Evolutionary conservation across 306 rosid species (phyloP), one percentile per base, ranked within the genome.

Genomic region (Castanea crenata): DNA sequence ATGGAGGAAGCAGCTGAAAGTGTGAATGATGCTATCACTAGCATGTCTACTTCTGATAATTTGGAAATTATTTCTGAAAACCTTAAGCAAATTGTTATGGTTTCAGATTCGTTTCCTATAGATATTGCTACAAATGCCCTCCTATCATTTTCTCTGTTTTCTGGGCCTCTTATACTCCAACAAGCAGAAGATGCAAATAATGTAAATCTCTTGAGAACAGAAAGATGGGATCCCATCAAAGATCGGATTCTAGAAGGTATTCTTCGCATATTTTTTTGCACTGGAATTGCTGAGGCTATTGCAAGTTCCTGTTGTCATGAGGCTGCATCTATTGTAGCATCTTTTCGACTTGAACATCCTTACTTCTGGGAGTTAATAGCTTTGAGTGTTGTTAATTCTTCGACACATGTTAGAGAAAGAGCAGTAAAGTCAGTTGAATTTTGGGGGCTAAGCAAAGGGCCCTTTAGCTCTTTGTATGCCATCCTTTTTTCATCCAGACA

Each of bases 361-460:
- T 84, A 82, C 73, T 91, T 95, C 71, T 95, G 99, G 99, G 91
- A 92, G 76, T 89, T 87, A 83, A 86, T 95, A 73, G 97, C 97
- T 82, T 89, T 85, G 73, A 70, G 73, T 81, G 97, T 89, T 57
- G 83, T 90, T 74, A 86, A 86, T 82, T 95, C 97, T 49, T 89
- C 98, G 23, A 73, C 87, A 67, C 84, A 78, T 67, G 94, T 90
- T 80, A 91, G 94, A 80, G 98, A 95, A 65, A 88, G 91, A 87
- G 97, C 99, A 77, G 88, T 92, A 86, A 95, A 95, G 84, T 95
- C 99, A 4, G 86, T 95, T 74, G 94, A 89, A 84, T 95, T 87
- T 82, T 95, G 99, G 99, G 99, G 99, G 58, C 90, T 95, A 82
- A 86, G 91, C 78, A 91, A 90, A 86, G 98, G 99, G 71, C 82